These are phyloP conservation scores for Candida vaughaniae DNA, from an alignment of 805 yeast genomes.

Conservation along the genomic window DNA sequence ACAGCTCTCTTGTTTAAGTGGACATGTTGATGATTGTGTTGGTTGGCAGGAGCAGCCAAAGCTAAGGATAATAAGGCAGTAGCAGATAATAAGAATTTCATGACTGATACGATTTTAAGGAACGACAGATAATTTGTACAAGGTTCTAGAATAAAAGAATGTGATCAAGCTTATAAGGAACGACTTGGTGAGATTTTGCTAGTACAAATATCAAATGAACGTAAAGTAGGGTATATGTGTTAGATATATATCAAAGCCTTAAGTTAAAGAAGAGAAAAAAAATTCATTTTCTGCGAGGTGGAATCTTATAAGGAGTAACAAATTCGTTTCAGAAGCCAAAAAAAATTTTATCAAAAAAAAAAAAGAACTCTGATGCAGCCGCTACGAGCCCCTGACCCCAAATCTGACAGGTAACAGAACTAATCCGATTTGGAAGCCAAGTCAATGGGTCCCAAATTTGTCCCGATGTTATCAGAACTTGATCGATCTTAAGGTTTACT, in stretches of 20 bases:
- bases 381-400: neutral
- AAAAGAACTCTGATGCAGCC: too few species aligned
- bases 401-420: too few species aligned
- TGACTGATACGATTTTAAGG: slow-evolving; percentile 14
- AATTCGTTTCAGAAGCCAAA: too few species aligned
- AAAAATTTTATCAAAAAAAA: too few species aligned
- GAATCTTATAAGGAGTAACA: neutral
- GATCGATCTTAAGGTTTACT: too few species aligned
- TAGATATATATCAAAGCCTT: neutral
- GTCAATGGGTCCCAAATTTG: too few species aligned
- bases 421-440: too few species aligned
- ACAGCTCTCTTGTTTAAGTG: slow-evolving; percentile 37
- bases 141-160: too few species aligned
- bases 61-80: slow-evolving; percentile 26
- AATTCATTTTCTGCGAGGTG: neutral
- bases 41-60: slow-evolving; percentile 32
- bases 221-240: neutral
- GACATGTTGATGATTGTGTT: slow-evolving; percentile 31
- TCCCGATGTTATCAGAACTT: too few species aligned
- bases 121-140: too few species aligned
- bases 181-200: slow-evolving; percentile 6
- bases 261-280: neutral
- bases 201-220: neutral
- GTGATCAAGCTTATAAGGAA: slow-evolving; percentile 8
- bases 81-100: slow-evolving; percentile 25